Evolutionary conservation across 305 asterid genomes (phyloP).

Genomic region (Fraxinus latifolia): DNA sequence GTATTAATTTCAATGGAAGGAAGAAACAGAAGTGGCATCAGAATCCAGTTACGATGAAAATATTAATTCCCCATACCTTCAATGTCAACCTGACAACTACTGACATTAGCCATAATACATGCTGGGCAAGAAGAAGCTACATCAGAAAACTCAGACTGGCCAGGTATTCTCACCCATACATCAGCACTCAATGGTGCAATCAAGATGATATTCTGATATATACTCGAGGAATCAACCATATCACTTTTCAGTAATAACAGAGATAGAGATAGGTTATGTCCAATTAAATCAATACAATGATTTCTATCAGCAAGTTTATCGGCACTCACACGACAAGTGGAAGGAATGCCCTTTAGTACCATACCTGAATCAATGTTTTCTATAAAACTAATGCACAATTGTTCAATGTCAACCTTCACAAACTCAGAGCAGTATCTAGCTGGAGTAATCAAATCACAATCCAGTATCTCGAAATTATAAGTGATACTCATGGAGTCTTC

Average conservation of each 20-base stretch:
- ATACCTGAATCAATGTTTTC: conserved; percentile 39
- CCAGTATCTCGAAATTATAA: conserved; percentile 62
- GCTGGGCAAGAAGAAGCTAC: conserved; percentile 43
- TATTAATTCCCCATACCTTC: conserved; percentile 47
- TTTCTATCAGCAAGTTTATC: conserved; percentile 53
- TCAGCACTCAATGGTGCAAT: conserved; percentile 65
- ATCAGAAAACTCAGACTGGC: conserved; percentile 35
- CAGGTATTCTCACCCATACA: conserved; percentile 83
- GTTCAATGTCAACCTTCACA: conserved; percentile 60
- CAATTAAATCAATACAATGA: conserved; percentile 68
- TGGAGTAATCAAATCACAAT: conserved; percentile 62
- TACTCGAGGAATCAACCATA: conserved; percentile 34
- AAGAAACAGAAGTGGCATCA: conserved; percentile 4
- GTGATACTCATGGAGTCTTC: conserved; percentile 35
- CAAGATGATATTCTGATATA: conserved; percentile 38
- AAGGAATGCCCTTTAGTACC: conserved; percentile 60
- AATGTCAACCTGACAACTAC: conserved; percentile 56
- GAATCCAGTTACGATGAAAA: conserved; percentile 9
- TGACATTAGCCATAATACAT: conserved; percentile 62
- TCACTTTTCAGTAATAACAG: conserved; percentile 44
- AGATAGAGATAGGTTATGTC: conserved; percentile 70
- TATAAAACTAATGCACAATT: conserved; percentile 39
- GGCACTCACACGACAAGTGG: conserved; percentile 56
- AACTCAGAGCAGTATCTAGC: conserved; percentile 48
- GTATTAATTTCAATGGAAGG: conserved; percentile 15